Conservation (phyloP, 2,329 filamentous ascomycete genomes). For the Elsinoe batatas region DNA sequence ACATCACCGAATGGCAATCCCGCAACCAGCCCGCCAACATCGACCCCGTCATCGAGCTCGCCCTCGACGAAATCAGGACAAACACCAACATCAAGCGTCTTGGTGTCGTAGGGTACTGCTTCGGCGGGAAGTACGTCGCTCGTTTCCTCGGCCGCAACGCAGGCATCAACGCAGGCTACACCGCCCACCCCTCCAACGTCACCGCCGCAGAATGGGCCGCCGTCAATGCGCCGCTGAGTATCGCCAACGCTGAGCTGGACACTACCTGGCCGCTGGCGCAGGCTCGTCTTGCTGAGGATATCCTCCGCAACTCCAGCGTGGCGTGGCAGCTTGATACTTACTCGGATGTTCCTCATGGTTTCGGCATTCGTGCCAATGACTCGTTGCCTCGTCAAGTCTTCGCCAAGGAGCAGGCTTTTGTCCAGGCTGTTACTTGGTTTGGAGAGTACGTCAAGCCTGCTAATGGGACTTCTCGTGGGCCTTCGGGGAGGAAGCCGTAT, state of each 20-base stretch:
- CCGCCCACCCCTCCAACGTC: conserved; percentile 62
- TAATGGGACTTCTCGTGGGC: neutral
- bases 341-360: conserved; percentile 59
- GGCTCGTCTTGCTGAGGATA: conserved; percentile 36
- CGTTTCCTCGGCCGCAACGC: conserved; percentile 49
- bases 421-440: conserved; percentile 66
- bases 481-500: neutral
- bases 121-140: conserved; percentile 64
- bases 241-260: conserved; percentile 33
- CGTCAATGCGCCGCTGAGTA: conserved; percentile 58
- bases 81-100: conserved; percentile 46
- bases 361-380: conserved; percentile 55
- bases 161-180: conserved; percentile 52
- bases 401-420: conserved; percentile 67
- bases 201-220: conserved; percentile 54
- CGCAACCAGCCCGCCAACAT: conserved; percentile 36
- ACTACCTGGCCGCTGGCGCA: conserved; percentile 1
- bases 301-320: conserved; percentile 39
- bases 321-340: conserved; percentile 67
- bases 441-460: conserved; percentile 42
- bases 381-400: conserved; percentile 47
- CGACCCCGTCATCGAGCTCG: conserved; percentile 39
- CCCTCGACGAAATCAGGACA: conserved; percentile 39
- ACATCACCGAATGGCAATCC: conserved; percentile 34
- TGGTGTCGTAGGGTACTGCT: conserved; percentile 63